Percentiles rank a stretch among this genome's conserved stretches.
These are phyloP conservation scores for Lepidopterella palustris DNA, from an alignment of 495 filamentous ascomycete genomes.

Conservation along the genomic window DNA sequence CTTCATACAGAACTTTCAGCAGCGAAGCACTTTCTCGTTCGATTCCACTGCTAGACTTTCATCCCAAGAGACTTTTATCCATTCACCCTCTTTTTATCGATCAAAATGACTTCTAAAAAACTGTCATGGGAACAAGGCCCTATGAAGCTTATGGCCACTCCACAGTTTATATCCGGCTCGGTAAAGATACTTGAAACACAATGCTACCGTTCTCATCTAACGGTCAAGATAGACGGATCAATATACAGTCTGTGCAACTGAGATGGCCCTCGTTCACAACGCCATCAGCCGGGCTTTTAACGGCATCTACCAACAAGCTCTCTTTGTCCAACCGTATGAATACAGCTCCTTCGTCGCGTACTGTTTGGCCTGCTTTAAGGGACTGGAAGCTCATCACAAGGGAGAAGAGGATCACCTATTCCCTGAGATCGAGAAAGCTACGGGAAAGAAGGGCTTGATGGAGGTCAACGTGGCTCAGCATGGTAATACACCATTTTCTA, in stretches of 20 bases:
- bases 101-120: not conserved
- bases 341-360: conserved; percentile 40
- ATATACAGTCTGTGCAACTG: conserved; percentile 31
- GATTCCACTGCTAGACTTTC: not conserved
- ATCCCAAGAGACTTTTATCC: not conserved
- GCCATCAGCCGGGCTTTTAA: conserved; percentile 45
- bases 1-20: too few relatives aligned
- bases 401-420: conserved; percentile 43
- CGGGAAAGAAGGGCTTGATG: conserved; percentile 42
- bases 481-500: not conserved
- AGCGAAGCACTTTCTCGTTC: not conserved
- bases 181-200: not conserved
- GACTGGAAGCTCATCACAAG: conserved; percentile 41
- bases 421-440: conserved; percentile 37
- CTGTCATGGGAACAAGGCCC: conserved; percentile 14
- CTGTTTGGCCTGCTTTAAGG: conserved; percentile 24
- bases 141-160: conserved; percentile 13
- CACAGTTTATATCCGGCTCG: conserved; percentile 3
- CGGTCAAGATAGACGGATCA: conserved; percentile 8
- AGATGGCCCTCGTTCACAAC: conserved; percentile 46
- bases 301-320: conserved; percentile 45
- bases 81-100: not conserved
- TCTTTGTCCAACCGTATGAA: conserved; percentile 31
- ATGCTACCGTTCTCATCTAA: not conserved
- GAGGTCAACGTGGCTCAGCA: conserved; percentile 23